phyloP scores from a whole-genome alignment of 192 early-diverging fungal species.

The Gaertneriomyces sp. region DNA sequence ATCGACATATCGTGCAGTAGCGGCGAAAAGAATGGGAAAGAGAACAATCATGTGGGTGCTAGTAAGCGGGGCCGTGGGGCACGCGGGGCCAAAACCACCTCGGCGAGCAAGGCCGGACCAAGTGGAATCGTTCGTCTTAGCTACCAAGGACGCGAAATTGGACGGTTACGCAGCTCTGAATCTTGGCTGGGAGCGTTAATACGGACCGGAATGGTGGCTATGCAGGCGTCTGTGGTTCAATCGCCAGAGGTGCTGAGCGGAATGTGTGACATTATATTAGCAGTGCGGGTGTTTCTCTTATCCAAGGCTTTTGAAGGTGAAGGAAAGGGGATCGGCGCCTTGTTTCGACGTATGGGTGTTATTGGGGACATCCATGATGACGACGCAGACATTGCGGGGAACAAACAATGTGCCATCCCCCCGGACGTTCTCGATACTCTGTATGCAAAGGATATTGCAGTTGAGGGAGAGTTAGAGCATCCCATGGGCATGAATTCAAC shows the following conservation, averaged over 20 bases:
- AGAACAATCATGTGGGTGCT: no score
- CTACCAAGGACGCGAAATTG: no score
- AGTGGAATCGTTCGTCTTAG: no score
- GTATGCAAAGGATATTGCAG: conserved; percentile 29
- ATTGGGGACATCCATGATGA: not conserved
- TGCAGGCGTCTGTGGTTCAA: not conserved
- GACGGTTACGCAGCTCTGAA: no score
- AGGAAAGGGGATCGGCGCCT: conserved; percentile 6
- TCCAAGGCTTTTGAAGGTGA: conserved; percentile 8
- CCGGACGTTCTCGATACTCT: conserved; percentile 20
- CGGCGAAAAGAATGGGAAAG: no score
- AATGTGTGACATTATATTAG: conserved; percentile 23
- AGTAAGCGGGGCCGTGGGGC: no score
- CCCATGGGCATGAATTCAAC: conserved; percentile 15
- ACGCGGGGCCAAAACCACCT: no score
- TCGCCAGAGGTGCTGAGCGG: conserved; percentile 8
- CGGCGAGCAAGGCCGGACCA: no score
- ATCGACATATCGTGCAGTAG: no score
- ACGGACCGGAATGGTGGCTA: no score
- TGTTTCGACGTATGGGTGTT: conserved; percentile 16
- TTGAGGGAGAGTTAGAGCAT: conserved; percentile 26
- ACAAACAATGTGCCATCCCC: conserved; percentile 9
- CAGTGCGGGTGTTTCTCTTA: conserved; percentile 11
- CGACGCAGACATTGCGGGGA: conserved; percentile 4
- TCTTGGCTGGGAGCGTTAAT: no score